Evolutionary conservation across 306 rosid genomes (phyloP).

Genomic region (Corylus avellana): DNA sequence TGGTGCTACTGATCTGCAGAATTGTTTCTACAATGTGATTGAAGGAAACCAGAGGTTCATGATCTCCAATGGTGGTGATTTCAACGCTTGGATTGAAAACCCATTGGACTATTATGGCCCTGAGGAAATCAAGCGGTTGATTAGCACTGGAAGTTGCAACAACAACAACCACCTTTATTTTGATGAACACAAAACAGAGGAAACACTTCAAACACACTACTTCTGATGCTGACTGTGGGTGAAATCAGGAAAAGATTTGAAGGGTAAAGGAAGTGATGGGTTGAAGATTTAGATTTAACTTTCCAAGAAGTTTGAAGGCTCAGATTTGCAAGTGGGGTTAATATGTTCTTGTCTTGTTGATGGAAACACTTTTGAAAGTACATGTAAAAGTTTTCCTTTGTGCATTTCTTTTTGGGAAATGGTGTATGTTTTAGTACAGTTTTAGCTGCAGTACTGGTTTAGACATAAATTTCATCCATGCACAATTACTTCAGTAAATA

Average conservation of each 20-base stretch:
- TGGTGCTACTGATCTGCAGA: constrained; percentile 11
- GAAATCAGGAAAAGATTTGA: constrained; percentile 41
- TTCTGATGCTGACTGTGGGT: constrained; percentile 52
- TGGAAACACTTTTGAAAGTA: constrained; percentile 18
- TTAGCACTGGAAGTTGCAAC: constrained; percentile 40
- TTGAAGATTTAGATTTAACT: constrained; percentile 21
- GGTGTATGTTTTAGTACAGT: constrained; percentile 30
- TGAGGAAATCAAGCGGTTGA: constrained; percentile 69
- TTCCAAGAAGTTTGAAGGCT: background rate
- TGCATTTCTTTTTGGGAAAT: constrained; percentile 42
- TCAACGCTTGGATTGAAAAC: constrained; percentile 35
- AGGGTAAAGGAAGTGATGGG: constrained; percentile 12
- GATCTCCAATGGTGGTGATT: constrained; percentile 24
- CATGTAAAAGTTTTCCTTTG: constrained; percentile 24
- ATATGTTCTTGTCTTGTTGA: constrained; percentile 19
- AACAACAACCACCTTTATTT: constrained; percentile 50
- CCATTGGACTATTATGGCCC: constrained; percentile 53
- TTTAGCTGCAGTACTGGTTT: constrained; percentile 16
- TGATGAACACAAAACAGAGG: constrained; percentile 62
- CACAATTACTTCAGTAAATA: background rate
- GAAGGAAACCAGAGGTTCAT: constrained; percentile 44
- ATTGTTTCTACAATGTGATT: constrained; percentile 27
- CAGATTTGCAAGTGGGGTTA: background rate
- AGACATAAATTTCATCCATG: constrained; percentile 14
- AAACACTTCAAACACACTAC: constrained; percentile 35